Evolutionary conservation across 345 rosid species (phyloP), one percentile per base, ranked within the genome.

Genomic region (Citrus trifoliata): DNA sequence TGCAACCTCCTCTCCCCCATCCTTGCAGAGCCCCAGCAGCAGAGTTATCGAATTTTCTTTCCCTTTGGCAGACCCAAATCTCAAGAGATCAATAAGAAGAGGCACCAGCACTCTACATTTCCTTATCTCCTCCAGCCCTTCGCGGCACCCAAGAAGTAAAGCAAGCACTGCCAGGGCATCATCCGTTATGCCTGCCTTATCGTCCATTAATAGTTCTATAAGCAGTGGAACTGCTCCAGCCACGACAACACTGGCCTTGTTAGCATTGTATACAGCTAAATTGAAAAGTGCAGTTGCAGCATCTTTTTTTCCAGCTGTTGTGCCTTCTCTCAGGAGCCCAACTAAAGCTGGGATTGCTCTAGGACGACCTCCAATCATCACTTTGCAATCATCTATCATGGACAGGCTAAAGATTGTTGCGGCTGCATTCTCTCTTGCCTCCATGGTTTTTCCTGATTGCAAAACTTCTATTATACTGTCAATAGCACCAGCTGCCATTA

Each of bases 361-460:
- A 0, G 91, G 87, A 64, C 72, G 84, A 4, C 81, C 82, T 28
- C 93, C 93, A 2, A 90, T 90, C 1, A 83, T 73, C 60, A 83
- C 89, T 79, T 89, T 92, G 85, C 81, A 81, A 30, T 88, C 87
- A 25, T 87, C 86, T 7, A 92, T 81, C 76, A 92, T 83, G 10
- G 96, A 86, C 74, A 92, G 80, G 83, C 96, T 92, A 64, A 81
- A 89, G 71, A 92, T 87, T n/a, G 91, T 69, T 25, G 93, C 93
- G 7, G 96, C 91, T 38, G 96, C 93, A 75, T 90, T 90, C 76
- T 89, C 96, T 71, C 89, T 89, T 12, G 91, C 88, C 83, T 89
- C 93, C 93, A 86, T 85, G 7, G 89, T 89, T 81, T 83, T 86
- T 25, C 93, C 96, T 22, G 85, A 77, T 82, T 88, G 88, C 37